These are phyloP conservation scores for Mortierella sp. DNA, from an alignment of 371 early-diverging fungal genomes.

Conservation along the genomic window DNA sequence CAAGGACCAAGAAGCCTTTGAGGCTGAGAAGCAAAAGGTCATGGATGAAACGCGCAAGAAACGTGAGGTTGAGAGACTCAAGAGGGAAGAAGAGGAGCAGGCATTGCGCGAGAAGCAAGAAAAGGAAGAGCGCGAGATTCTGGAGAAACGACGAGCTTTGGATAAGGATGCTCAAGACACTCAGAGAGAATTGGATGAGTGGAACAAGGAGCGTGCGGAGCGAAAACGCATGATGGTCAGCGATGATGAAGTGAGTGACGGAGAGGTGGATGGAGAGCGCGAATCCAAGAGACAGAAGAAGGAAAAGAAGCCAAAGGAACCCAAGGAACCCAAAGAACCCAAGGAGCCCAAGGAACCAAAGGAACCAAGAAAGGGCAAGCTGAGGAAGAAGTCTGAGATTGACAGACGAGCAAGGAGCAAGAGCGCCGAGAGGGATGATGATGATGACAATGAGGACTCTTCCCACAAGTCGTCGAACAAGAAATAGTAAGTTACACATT, in stretches of 20 bases:
- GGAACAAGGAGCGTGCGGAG: constrained; percentile 51
- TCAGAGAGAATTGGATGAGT: constrained; percentile 47
- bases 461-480: constrained; percentile 31
- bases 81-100: constrained; percentile 54
- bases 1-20: constrained; percentile 68
- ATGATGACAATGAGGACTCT: constrained; percentile 24
- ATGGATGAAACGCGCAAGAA: constrained; percentile 62
- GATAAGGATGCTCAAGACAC: constrained; percentile 56
- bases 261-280: constrained; percentile 33
- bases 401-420: constrained; percentile 43
- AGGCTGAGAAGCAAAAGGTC: constrained; percentile 58
- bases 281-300: constrained; percentile 48
- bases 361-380: constrained; percentile 48
- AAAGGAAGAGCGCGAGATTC: constrained; percentile 53
- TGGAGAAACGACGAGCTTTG: constrained; percentile 53
- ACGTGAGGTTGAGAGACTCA: constrained; percentile 60
- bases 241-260: constrained; percentile 46
- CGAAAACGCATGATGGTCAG: constrained; percentile 47
- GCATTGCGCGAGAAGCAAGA: constrained; percentile 47
- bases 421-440: constrained; percentile 36
- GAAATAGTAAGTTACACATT: constrained; percentile 42
- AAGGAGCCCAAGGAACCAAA: constrained; percentile 48
- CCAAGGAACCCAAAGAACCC: constrained; percentile 46
- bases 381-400: constrained; percentile 50
- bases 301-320: constrained; percentile 30